These are phyloP conservation scores for Phylloporus sp. DNA, from an alignment of 768 basidiomycete genomes.

Conservation along the genomic window DNA sequence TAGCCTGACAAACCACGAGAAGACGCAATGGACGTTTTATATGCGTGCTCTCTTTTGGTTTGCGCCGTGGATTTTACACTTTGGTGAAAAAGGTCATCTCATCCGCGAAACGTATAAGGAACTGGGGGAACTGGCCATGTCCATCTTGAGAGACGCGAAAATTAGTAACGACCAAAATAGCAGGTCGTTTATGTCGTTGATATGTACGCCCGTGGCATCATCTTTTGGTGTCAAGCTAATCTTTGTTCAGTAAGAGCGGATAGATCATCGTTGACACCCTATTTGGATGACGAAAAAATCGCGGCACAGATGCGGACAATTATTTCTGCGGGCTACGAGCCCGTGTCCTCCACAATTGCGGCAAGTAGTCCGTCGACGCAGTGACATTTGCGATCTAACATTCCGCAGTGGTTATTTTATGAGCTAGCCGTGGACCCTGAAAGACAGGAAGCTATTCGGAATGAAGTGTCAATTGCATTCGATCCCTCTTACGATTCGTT, in stretches of 20 bases:
- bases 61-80: constrained; percentile 49
- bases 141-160: constrained; percentile 56
- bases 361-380: constrained; percentile 17
- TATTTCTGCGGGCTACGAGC: constrained; percentile 53
- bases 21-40: constrained; percentile 55
- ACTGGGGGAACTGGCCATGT: constrained; percentile 47
- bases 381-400: constrained; percentile 3
- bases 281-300: constrained; percentile 47
- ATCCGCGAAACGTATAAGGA: constrained; percentile 51
- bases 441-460: constrained; percentile 54
- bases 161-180: constrained; percentile 39
- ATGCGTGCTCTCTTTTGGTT: constrained; percentile 64
- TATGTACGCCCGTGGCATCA: constrained; percentile 37
- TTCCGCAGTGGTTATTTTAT: constrained; percentile 58
- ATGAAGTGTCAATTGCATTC: constrained; percentile 44
- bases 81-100: constrained; percentile 58
- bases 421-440: constrained; percentile 51
- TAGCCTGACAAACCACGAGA: constrained; percentile 57
- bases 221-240: constrained; percentile 4
- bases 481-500: constrained; percentile 52
- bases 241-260: constrained; percentile 39
- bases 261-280: constrained; percentile 34
- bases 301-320: constrained; percentile 60
- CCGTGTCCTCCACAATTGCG: constrained; percentile 35
- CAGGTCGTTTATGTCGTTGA: constrained; percentile 50